phyloP scores from a whole-genome alignment of 768 basidiomycete genomes.

The Tephrocybe sp. region DNA sequence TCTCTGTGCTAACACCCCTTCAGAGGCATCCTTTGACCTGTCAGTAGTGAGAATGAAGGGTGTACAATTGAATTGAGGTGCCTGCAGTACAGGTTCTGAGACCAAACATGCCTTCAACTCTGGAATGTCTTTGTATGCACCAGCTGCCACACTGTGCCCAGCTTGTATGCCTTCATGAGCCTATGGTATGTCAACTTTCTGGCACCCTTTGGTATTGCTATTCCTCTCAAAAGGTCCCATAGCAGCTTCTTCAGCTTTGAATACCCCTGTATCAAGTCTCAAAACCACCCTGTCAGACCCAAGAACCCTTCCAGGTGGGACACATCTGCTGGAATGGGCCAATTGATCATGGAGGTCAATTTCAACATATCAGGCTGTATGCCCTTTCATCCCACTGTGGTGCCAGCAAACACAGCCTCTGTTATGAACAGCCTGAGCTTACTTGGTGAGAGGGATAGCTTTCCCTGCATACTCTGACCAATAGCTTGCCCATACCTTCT shows the following conservation, averaged over 20 bases:
- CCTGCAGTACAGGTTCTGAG: too few relatives aligned
- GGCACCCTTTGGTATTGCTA: conserved; percentile 18
- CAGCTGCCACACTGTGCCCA: neutral
- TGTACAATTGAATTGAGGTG: too few relatives aligned
- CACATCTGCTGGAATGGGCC: conserved; percentile 26
- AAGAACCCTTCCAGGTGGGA: conserved; percentile 32
- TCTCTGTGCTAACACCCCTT: too few relatives aligned
- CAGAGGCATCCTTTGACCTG: too few relatives aligned
- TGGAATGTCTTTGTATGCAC: too few relatives aligned
- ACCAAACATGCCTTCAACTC: too few relatives aligned
- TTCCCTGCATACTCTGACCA: conserved; percentile 25
- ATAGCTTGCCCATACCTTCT: conserved; percentile 23
- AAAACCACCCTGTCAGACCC: conserved; percentile 35
- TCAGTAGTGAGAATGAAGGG: too few relatives aligned
- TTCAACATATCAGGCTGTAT: conserved; percentile 35
- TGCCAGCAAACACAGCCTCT: too few relatives aligned
- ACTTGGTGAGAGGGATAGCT: conserved; percentile 33
- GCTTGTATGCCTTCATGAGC: conserved; percentile 19
- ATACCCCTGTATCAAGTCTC: conserved; percentile 33
- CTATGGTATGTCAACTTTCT: conserved; percentile 25
- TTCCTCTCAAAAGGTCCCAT: conserved; percentile 23
- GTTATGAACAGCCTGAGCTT: conserved; percentile 38
- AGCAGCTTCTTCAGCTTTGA: conserved; percentile 29
- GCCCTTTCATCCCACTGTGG: conserved; percentile 28
- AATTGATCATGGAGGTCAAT: conserved; percentile 36